A percentile compares a stretch with the other conserved stretches of the same genome.
Evolutionary conservation across 2,329 filamentous ascomycete genomes (phyloP).

Genomic region (Cordyceps cicadae): DNA sequence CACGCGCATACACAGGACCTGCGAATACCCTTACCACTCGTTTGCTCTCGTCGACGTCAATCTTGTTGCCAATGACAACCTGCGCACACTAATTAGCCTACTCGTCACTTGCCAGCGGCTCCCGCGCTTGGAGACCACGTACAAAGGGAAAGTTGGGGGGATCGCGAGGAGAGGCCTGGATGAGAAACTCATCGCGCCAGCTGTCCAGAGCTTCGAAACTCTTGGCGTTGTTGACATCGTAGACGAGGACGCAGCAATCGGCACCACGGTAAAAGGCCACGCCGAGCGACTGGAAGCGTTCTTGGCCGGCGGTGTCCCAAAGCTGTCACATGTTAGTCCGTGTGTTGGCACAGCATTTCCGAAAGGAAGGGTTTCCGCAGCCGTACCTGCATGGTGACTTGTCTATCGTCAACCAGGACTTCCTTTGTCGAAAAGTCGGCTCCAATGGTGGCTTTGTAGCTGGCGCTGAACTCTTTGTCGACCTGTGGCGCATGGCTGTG

Average conservation of each 20-base stretch:
- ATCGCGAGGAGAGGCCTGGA: slow-evolving; percentile 92
- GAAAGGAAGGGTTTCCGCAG: not conserved
- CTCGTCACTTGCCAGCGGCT: too few species aligned
- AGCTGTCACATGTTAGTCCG: slow-evolving; percentile 46
- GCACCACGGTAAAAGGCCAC: slow-evolving; percentile 97
- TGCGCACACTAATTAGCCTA: slow-evolving; percentile 26
- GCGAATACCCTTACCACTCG: slow-evolving; percentile 55
- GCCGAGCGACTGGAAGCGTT: slow-evolving; percentile 93
- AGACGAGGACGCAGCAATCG: slow-evolving; percentile 95
- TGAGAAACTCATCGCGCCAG: slow-evolving; percentile 97
- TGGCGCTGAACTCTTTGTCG: slow-evolving; percentile 99
- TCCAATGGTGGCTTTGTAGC: slow-evolving; percentile 98
- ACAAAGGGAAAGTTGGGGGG: slow-evolving; percentile 98
- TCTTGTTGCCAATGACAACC: slow-evolving; percentile 98
- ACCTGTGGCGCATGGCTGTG: slow-evolving; percentile 50
- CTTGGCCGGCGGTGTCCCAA: slow-evolving; percentile 96
- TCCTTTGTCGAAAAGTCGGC: slow-evolving; percentile 98
- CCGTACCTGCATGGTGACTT: slow-evolving; percentile 93
- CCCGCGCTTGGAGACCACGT: slow-evolving; percentile 29
- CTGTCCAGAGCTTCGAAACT: slow-evolving; percentile 97
- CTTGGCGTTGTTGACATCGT: slow-evolving; percentile 98
- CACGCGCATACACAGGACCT: not conserved
- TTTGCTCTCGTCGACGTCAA: slow-evolving; percentile 97
- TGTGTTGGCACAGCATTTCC: slow-evolving; percentile 10
- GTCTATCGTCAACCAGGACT: slow-evolving; percentile 89